A percentile compares a stretch with the other conserved stretches of the same genome.
phyloP scores from a whole-genome alignment of 495 filamentous ascomycete species.

The Melanomma pulvis-pyrius region DNA sequence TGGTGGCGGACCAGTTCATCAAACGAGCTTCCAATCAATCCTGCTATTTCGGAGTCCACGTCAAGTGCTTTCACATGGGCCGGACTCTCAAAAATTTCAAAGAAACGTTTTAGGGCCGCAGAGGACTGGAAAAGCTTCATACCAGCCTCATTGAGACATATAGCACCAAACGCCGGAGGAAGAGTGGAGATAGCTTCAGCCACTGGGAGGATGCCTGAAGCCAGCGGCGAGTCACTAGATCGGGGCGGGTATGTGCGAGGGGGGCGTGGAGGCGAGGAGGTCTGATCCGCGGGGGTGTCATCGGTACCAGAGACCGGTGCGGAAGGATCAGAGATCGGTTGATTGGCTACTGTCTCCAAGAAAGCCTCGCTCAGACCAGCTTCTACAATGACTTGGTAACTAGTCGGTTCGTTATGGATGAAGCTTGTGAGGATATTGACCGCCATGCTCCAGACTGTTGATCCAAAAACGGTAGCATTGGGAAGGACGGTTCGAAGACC shows the following conservation, averaged over 20 bases:
- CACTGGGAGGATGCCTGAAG: slow-evolving; percentile 77
- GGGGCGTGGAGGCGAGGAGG: slow-evolving; percentile 11
- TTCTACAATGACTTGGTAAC: slow-evolving; percentile 92
- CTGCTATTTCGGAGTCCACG: slow-evolving; percentile 66
- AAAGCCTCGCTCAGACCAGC: slow-evolving; percentile 85
- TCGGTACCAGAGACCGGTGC: slow-evolving; percentile 35
- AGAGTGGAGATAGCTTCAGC: slow-evolving; percentile 83
- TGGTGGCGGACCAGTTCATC: slow-evolving; percentile 96
- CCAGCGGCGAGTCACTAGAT: slow-evolving; percentile 38
- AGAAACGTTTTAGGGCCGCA: slow-evolving; percentile 77
- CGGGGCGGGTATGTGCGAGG: slow-evolving; percentile 10
- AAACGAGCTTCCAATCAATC: slow-evolving; percentile 75
- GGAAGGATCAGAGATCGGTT: slow-evolving; percentile 50
- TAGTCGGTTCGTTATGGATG: slow-evolving; percentile 98
- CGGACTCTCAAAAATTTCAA: slow-evolving; percentile 92
- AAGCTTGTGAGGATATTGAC: slow-evolving; percentile 91
- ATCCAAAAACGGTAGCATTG: slow-evolving; percentile 77
- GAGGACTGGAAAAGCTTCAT: slow-evolving; percentile 87
- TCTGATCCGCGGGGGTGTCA: slow-evolving; percentile 42
- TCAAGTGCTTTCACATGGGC: slow-evolving; percentile 83
- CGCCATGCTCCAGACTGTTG: slow-evolving; percentile 89
- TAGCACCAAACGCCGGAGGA: slow-evolving; percentile 85
- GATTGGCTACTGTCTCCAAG: slow-evolving; percentile 75
- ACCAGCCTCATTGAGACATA: slow-evolving; percentile 87
- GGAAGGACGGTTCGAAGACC: slow-evolving; percentile 81